Conservation (phyloP, 2,329 filamentous ascomycete species). For the Fusarium foetens region DNA sequence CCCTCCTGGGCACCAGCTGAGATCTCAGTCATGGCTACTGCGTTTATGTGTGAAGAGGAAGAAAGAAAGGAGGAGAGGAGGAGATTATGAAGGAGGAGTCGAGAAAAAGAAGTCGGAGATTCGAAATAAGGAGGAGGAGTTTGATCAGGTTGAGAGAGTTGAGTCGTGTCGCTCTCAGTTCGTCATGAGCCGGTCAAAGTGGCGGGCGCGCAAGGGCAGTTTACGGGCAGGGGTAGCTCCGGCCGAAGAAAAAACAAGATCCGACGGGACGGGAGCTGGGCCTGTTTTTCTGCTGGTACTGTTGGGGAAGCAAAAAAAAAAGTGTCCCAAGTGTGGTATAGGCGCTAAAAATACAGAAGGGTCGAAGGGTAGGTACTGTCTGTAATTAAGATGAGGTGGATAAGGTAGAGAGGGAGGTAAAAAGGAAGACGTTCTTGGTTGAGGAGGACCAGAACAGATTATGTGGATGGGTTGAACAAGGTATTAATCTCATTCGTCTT, state of each 20-base stretch:
- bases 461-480: slow-evolving; percentile 28
- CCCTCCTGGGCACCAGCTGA: slow-evolving; percentile 53
- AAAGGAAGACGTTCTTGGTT: slow-evolving; percentile 29
- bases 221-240: slow-evolving; percentile 43
- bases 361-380: slow-evolving; percentile 15
- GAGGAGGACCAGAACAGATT: slow-evolving; percentile 27
- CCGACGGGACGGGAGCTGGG: slow-evolving; percentile 12
- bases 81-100: slow-evolving; percentile 30
- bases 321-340: slow-evolving; percentile 37
- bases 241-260: slow-evolving; percentile 37
- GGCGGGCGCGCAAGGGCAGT: slow-evolving; percentile 31
- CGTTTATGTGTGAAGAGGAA: slow-evolving; percentile 35
- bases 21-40: slow-evolving; percentile 60
- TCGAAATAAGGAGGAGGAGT: slow-evolving; percentile 19
- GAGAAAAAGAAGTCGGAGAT: slow-evolving; percentile 20
- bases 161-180: slow-evolving; percentile 40
- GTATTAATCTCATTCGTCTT: slow-evolving; percentile 22
- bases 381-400: slow-evolving; percentile 35
- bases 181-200: slow-evolving; percentile 44
- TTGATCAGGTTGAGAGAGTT: slow-evolving; percentile 23
- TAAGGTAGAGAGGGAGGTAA: slow-evolving; percentile 1
- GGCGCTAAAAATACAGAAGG: slow-evolving; percentile 46
- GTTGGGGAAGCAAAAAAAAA: slow-evolving; percentile 32
- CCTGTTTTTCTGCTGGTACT: slow-evolving; percentile 27
- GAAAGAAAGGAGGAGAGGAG: slow-evolving; percentile 12